A percentile compares a stretch with the other conserved stretches of the same genome.
Evolutionary conservation across 2,329 filamentous ascomycete genomes (phyloP).

Genomic region (Talaromyces piceae): DNA sequence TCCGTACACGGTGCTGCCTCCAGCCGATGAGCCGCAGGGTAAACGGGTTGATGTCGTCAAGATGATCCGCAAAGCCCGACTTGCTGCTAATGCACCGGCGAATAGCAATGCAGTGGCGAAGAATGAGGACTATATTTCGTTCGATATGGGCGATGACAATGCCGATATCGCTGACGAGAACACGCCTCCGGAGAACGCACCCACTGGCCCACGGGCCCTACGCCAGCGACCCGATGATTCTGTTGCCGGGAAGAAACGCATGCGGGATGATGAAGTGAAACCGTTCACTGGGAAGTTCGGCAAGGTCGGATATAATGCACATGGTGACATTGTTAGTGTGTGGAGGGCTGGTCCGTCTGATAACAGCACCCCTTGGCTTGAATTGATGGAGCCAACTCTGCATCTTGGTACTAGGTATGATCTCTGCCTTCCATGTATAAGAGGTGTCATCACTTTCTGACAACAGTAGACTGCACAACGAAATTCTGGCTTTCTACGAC

Average conservation of each 20-base stretch:
- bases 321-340: conserved; percentile 44
- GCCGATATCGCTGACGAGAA: conserved; percentile 32
- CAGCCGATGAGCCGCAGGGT: conserved; percentile 61
- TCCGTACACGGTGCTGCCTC: conserved; percentile 81
- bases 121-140: conserved; percentile 82
- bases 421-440: background rate
- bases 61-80: conserved; percentile 80
- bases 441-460: too few species aligned
- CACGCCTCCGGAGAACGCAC: conserved; percentile 29
- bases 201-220: conserved; percentile 27
- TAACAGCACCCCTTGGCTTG: conserved; percentile 56
- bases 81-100: conserved; percentile 46
- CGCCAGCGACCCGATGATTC: conserved; percentile 33
- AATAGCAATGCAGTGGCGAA: conserved; percentile 48
- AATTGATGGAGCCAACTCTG: conserved; percentile 21
- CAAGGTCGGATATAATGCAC: conserved; percentile 16
- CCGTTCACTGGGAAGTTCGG: conserved; percentile 46
- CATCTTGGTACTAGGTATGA: conserved; percentile 28
- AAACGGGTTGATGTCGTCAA: conserved; percentile 86
- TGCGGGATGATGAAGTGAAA: conserved; percentile 60
- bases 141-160: conserved; percentile 60
- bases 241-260: conserved; percentile 68
- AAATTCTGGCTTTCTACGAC: conserved; percentile 82
- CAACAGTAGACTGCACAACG: conserved; percentile 78
- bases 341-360: conserved; percentile 44